Evolutionary conservation across 2,329 filamentous ascomycete species (phyloP).

Genomic region (Colletotrichum siamense): DNA sequence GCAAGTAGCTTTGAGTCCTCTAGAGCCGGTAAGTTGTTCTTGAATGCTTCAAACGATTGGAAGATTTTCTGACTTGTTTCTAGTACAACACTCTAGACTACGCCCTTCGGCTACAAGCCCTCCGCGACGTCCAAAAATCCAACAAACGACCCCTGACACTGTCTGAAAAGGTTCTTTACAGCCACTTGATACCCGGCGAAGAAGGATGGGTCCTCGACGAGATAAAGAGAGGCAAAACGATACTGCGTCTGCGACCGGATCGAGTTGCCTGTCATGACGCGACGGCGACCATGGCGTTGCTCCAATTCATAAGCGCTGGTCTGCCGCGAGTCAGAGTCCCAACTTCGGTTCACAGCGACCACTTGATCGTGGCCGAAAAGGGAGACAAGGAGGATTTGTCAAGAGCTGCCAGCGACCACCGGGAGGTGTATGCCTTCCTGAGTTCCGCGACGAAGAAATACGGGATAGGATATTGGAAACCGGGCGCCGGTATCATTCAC

Average conservation of each 20-base stretch:
- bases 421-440: constrained; percentile 43
- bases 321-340: constrained; percentile 40
- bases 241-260: constrained; percentile 40
- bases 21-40: constrained; percentile 20
- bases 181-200: constrained; percentile 35
- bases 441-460: constrained; percentile 48
- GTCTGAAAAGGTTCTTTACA: constrained; percentile 44
- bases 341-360: constrained; percentile 45
- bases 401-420: constrained; percentile 31
- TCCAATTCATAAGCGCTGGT: constrained; percentile 47
- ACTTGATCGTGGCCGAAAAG: constrained; percentile 37
- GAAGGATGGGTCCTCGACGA: constrained; percentile 28
- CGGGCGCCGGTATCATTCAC: constrained; percentile 42
- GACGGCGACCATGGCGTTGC: constrained; percentile 45
- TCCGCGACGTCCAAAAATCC: constrained; percentile 18
- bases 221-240: constrained; percentile 41
- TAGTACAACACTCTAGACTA: constrained; percentile 26
- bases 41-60: neutral
- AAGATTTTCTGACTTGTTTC: neutral
- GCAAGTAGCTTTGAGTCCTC: constrained; percentile 24
- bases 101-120: constrained; percentile 11
- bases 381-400: constrained; percentile 33
- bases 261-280: constrained; percentile 48
- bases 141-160: constrained; percentile 35
- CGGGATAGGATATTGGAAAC: constrained; percentile 46